These are phyloP conservation scores for Neurospora sp. DNA, from an alignment of 2,329 filamentous ascomycete species.

Conservation along the genomic window DNA sequence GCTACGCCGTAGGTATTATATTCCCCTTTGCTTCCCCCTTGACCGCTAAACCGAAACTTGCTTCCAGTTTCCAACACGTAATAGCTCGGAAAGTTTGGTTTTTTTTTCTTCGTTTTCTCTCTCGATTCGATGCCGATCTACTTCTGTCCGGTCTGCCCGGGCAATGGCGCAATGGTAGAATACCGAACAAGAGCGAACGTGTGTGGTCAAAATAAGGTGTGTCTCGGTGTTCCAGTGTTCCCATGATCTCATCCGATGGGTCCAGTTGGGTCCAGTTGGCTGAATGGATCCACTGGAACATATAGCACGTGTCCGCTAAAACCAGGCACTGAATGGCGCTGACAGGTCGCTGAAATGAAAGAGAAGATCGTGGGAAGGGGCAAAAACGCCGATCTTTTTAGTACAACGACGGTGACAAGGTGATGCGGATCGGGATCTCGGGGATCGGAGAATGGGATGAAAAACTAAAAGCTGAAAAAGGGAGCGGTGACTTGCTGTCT, in stretches of 20 bases:
- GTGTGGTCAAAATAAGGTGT: neutral
- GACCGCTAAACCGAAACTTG: neutral
- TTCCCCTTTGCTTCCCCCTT: neutral
- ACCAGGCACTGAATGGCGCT: neutral
- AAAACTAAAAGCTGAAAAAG: neutral
- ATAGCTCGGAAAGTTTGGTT: neutral
- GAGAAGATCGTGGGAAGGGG: neutral
- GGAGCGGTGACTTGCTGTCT: neutral
- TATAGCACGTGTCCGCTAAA: neutral
- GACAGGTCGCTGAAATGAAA: neutral
- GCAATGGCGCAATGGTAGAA: too few relatives aligned
- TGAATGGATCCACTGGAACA: too few relatives aligned
- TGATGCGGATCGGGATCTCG: neutral
- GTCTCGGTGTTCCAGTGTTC: neutral
- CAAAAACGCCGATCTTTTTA: neutral
- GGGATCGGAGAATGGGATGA: neutral
- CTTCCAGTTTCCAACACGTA: neutral
- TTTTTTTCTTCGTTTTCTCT: neutral
- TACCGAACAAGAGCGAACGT: neutral
- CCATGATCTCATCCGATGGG: neutral
- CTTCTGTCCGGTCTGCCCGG: neutral
- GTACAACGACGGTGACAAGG: neutral
- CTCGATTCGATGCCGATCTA: neutral
- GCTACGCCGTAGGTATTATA: neutral
- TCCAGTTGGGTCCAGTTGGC: neutral